phyloP scores from a whole-genome alignment of 2,329 filamentous ascomycete genomes.

The Biscogniauxia mediterranea region DNA sequence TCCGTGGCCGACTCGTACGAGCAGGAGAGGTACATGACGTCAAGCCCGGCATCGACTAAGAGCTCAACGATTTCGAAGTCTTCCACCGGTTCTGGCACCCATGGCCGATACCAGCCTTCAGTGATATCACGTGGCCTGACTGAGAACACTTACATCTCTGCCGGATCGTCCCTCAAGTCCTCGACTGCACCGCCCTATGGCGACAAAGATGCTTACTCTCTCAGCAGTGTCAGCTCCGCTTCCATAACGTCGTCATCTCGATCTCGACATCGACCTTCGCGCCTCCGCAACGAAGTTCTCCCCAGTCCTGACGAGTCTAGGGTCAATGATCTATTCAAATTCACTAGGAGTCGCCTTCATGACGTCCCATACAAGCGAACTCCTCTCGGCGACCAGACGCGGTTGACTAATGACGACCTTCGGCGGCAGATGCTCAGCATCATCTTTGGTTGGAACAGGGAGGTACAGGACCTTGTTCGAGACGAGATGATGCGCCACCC shows the following conservation, averaged over 20 bases:
- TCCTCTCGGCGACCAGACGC: constrained; percentile 53
- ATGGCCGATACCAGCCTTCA: constrained; percentile 49
- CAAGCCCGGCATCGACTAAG: constrained; percentile 64
- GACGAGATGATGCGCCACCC: constrained; percentile 80
- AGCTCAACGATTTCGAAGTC: constrained; percentile 60
- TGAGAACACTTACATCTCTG: constrained; percentile 67
- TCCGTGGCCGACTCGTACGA: constrained; percentile 57
- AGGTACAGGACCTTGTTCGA: constrained; percentile 75
- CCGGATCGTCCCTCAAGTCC: constrained; percentile 56
- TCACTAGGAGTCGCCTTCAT: constrained; percentile 73
- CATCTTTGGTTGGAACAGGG: constrained; percentile 92
- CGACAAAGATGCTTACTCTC: constrained; percentile 55
- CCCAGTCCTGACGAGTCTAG: constrained; percentile 73
- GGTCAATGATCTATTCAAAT: constrained; percentile 80
- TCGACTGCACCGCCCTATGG: constrained; percentile 33
- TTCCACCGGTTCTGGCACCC: constrained; percentile 53
- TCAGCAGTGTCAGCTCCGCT: constrained; percentile 47
- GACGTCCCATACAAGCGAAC: constrained; percentile 80
- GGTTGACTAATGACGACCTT: constrained; percentile 74
- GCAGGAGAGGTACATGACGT: constrained; percentile 59
- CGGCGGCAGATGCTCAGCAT: constrained; percentile 87
- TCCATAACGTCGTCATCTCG: constrained; percentile 50
- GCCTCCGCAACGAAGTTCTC: constrained; percentile 76
- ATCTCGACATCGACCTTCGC: constrained; percentile 56
- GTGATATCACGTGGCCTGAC: constrained; percentile 54